Percentiles rank a stretch among this genome's conserved stretches.
phyloP scores from a whole-genome alignment of 176 grass and related monocot species.

The Triticum monococcum region DNA sequence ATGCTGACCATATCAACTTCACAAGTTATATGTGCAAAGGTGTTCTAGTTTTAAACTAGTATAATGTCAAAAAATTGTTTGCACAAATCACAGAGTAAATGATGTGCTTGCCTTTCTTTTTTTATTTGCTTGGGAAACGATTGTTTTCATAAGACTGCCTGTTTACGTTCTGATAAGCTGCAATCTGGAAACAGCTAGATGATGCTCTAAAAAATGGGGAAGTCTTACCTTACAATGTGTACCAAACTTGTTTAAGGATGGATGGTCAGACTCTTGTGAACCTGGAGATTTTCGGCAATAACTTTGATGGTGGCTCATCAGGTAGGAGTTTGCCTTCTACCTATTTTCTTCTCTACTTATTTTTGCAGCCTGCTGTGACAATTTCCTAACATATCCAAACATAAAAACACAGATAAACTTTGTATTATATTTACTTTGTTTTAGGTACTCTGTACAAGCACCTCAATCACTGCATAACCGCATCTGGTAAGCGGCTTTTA shows the following conservation, averaged over 20 bases:
- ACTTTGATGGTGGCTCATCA: conserved; percentile 71
- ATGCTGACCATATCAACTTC: background rate
- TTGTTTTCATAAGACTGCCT: background rate
- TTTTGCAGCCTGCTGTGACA: background rate
- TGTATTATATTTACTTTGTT: conserved; percentile 22
- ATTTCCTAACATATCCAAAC: conserved; percentile 14
- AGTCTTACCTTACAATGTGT: conserved; percentile 78
- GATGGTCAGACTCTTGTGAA: conserved; percentile 95
- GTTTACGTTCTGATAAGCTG: conserved; percentile 26
- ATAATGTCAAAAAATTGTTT: background rate
- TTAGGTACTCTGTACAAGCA: conserved; percentile 89
- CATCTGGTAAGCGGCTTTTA: conserved; percentile 83
- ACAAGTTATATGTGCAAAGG: conserved; percentile 5
- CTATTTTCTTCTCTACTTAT: background rate
- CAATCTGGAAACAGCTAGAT: conserved; percentile 63
- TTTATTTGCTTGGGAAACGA: background rate
- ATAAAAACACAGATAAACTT: conserved; percentile 2
- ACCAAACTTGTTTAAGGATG: conserved; percentile 91
- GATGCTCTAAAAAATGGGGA: conserved; percentile 85
- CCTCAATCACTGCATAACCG: conserved; percentile 85
- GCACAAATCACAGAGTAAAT: background rate
- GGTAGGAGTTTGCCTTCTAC: conserved; percentile 39
- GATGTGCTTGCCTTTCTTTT: background rate
- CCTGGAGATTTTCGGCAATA: conserved; percentile 96
- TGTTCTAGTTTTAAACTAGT: background rate